phyloP scores from a whole-genome alignment of 2,329 filamentous ascomycete species.

The Colletotrichum noveboracense region DNA sequence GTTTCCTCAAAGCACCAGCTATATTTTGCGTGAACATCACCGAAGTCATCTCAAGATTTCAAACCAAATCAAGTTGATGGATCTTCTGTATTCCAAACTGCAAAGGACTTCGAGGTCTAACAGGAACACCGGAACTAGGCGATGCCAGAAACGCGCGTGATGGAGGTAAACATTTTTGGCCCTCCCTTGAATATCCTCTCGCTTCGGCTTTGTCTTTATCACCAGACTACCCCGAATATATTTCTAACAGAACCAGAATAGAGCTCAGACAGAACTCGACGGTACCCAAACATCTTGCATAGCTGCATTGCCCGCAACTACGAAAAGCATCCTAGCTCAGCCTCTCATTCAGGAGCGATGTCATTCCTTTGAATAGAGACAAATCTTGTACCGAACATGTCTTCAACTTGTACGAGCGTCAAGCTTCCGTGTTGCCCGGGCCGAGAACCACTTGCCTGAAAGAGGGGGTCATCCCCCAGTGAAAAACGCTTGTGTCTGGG shows the following conservation, averaged over 20 bases:
- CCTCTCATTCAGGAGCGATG: too few species aligned
- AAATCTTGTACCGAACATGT: background rate
- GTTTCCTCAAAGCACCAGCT: background rate
- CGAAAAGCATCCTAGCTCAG: background rate
- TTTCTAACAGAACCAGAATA: background rate
- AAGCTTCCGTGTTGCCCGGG: background rate
- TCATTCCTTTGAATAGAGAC: background rate
- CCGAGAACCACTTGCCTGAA: background rate
- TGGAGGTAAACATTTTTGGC: background rate
- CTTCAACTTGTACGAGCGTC: background rate
- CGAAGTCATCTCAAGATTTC: accelerated
- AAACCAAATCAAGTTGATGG: background rate
- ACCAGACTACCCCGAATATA: background rate
- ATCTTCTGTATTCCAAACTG: background rate
- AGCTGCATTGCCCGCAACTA: background rate
- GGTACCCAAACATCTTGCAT: background rate
- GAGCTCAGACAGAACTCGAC: background rate
- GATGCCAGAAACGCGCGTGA: background rate
- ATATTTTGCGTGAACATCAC: background rate
- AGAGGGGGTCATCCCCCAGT: background rate
- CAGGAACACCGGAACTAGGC: background rate
- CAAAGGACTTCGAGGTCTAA: background rate
- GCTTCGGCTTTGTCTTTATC: background rate
- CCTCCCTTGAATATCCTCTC: accelerated
- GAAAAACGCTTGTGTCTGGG: background rate